phyloP scores from a whole-genome alignment of 2,329 filamentous ascomycete genomes.

The Hymenoscyphus albidus region DNA sequence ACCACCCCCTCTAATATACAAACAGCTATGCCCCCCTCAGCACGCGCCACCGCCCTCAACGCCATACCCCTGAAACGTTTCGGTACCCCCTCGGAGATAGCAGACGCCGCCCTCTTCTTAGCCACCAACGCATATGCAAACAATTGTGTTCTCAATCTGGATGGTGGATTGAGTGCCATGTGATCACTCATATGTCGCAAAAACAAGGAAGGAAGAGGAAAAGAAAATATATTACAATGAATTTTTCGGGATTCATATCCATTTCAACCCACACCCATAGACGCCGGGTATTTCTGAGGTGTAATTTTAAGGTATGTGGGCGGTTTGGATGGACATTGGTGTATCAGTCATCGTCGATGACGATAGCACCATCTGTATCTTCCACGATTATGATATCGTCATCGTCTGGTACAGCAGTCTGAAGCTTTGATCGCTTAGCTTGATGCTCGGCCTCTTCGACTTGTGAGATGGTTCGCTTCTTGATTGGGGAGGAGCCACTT shows the following conservation, averaged over 20 bases:
- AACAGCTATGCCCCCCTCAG: constrained; percentile 42
- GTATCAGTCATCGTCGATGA: constrained; percentile 61
- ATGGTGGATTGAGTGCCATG: constrained; percentile 73
- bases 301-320: not conserved
- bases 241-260: too few species aligned
- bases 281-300: not conserved
- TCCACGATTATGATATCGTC: constrained; percentile 35
- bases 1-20: constrained; percentile 34
- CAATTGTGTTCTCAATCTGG: constrained; percentile 81
- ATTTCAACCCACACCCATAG: not conserved
- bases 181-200: constrained; percentile 36
- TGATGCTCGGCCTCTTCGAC: constrained; percentile 21
- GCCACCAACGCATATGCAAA: constrained; percentile 77
- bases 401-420: constrained; percentile 37
- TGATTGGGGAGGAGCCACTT: constrained; percentile 20
- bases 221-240: not conserved
- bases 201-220: too few species aligned
- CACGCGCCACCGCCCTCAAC: constrained; percentile 35
- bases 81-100: constrained; percentile 66
- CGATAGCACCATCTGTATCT: constrained; percentile 55
- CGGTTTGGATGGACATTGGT: not conserved
- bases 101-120: constrained; percentile 77
- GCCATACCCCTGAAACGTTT: constrained; percentile 65
- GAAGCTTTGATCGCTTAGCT: constrained; percentile 33
- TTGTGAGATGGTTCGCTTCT: constrained; percentile 34